Evolutionary conservation across 345 rosid genomes (phyloP).

Genomic region (Erodium maritimum): DNA sequence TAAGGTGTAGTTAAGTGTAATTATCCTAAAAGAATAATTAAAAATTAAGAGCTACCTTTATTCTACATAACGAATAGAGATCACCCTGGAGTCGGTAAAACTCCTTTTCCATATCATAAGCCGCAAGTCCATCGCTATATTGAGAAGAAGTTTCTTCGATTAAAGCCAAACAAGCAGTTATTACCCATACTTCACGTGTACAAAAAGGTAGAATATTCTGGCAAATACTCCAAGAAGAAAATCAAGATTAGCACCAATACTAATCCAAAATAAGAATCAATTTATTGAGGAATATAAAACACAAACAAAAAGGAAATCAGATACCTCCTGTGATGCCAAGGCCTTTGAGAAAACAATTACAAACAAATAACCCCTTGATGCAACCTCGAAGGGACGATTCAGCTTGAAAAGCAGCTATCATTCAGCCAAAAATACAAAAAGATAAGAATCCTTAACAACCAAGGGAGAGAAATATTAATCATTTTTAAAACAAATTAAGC

Average conservation of each 20-base stretch:
- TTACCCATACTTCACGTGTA: slow-evolving; percentile 88
- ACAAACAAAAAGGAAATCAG: slow-evolving; percentile 7
- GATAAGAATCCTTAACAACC: background rate
- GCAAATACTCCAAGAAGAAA: slow-evolving; percentile 14
- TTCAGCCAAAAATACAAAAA: slow-evolving; percentile 1
- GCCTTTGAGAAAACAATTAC: slow-evolving; percentile 69
- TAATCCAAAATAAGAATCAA: background rate
- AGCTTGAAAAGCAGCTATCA: slow-evolving; percentile 81
- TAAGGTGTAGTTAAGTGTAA: too few species aligned
- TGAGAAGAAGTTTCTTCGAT: slow-evolving; percentile 58
- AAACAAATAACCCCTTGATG: slow-evolving; percentile 81
- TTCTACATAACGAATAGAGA: slow-evolving; percentile 83
- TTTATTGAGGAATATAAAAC: background rate
- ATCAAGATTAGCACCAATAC: background rate
- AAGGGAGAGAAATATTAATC: background rate
- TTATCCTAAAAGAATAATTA: background rate
- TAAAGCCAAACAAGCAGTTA: slow-evolving; percentile 77
- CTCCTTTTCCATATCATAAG: slow-evolving; percentile 80
- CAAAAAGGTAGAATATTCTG: slow-evolving; percentile 65
- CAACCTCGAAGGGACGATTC: slow-evolving; percentile 87
- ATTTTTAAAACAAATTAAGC: background rate
- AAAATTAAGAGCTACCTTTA: slow-evolving; percentile 43
- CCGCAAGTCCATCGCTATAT: slow-evolving; percentile 46
- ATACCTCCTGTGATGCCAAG: slow-evolving; percentile 71
- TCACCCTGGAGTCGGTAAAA: slow-evolving; percentile 88